phyloP scores from a whole-genome alignment of 2,329 filamentous ascomycete species.

The Neonectria hederae region DNA sequence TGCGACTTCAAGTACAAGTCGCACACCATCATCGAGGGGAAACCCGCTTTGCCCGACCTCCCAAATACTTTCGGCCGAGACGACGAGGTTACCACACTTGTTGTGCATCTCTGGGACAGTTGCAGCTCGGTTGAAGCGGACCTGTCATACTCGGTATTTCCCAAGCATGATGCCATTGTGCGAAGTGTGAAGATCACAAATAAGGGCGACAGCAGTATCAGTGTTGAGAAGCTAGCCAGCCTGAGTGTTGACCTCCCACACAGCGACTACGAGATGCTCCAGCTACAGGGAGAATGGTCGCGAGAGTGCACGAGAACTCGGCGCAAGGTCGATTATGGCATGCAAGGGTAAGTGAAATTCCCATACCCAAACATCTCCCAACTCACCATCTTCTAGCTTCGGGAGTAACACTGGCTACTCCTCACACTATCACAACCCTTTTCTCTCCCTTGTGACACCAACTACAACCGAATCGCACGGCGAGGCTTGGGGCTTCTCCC shows the following conservation, averaged over 20 bases:
- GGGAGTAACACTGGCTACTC: slow-evolving; percentile 70
- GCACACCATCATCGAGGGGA: slow-evolving; percentile 64
- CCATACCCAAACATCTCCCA: not conserved
- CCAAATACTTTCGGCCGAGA: slow-evolving; percentile 68
- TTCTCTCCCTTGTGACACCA: slow-evolving; percentile 65
- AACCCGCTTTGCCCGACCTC: slow-evolving; percentile 64
- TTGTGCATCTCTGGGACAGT: slow-evolving; percentile 67
- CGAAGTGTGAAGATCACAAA: slow-evolving; percentile 71
- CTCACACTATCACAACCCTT: slow-evolving; percentile 72
- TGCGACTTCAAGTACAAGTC: slow-evolving; percentile 67
- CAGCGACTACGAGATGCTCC: slow-evolving; percentile 69
- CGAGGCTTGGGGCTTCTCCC: slow-evolving; percentile 71
- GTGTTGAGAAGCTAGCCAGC: slow-evolving; percentile 66
- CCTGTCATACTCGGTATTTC: slow-evolving; percentile 71
- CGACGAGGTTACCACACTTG: slow-evolving; percentile 66
- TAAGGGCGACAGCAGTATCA: slow-evolving; percentile 61
- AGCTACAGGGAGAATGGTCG: slow-evolving; percentile 70
- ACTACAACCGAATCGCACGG: slow-evolving; percentile 68
- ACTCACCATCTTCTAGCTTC: slow-evolving; percentile 54
- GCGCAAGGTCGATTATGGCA: slow-evolving; percentile 65
- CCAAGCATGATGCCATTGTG: slow-evolving; percentile 67
- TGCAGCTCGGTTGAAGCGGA: slow-evolving; percentile 66
- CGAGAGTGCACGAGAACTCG: slow-evolving; percentile 65
- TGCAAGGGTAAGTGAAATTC: slow-evolving; percentile 55
- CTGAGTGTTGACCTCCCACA: slow-evolving; percentile 70